Evolutionary conservation across 129 eudicot genomes (phyloP), one percentile per base, ranked within the genome.

Genomic region (Flaveria ramosissima): DNA sequence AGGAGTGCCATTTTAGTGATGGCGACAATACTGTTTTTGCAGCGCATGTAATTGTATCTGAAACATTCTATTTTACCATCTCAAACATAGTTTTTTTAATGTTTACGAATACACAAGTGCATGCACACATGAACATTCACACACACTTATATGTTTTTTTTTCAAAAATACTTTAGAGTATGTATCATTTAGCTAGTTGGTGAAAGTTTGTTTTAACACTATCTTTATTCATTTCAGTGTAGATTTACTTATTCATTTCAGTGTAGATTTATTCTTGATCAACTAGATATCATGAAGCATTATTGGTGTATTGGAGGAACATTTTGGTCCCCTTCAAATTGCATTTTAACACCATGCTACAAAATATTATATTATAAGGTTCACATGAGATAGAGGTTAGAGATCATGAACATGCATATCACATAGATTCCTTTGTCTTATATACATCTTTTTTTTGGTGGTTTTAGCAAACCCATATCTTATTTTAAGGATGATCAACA

Each of bases 361-460:
- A 7, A 67, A 19, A 67, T 21, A 42, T 42, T 67, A 12, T 68
- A 67, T 45, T 6, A 68, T 21, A 42, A 11, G 36, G 36, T 16
- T 27, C 32, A 55, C 52, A n/a, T 36, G 41, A 36, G 41, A 39
- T 13, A 36, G 41, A 9, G 36, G 3, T 57, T 17, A 73, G 53
- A 63, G 79, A 47, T 27, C 16, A 66, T n/a, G 71, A 62, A 62
- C 19, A 23, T 24, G 36, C 70, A 30, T 64, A 50, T 75, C 61
- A 24, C n/a, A 36, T 71, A 71, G 62, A 39, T 71, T 71, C 9
- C 13, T 17, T 71, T 27, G 45, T 32, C 16, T 27, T 71, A 15
- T 48, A 14, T 71, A 71, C 45, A 51, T 27, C 20, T 20, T 24
- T 71, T 27, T 71, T 71, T 27, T 71, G 46, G 64, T n/a, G 21